These are phyloP conservation scores for Arthrinium puccinioides DNA, from an alignment of 2,329 filamentous ascomycete species.

Conservation along the genomic window DNA sequence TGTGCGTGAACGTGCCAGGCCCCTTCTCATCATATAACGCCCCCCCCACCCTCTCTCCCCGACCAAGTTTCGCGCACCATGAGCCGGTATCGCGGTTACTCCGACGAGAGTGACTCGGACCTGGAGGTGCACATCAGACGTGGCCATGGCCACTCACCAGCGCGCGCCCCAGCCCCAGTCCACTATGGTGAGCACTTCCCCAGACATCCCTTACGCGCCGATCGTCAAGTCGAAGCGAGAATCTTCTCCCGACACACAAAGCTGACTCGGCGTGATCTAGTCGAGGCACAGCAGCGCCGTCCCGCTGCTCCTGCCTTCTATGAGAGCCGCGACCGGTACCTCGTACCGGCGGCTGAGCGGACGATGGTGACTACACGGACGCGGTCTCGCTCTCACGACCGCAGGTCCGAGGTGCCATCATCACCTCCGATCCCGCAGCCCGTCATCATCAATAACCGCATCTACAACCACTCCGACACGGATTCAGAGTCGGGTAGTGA, in stretches of 20 bases:
- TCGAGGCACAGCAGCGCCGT: constrained; percentile 24
- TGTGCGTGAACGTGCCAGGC: no score
- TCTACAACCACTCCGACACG: constrained; percentile 35
- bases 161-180: constrained; percentile 6
- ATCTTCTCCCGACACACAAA: no score
- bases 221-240: no score
- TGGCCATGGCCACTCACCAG: constrained; percentile 31
- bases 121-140: constrained; percentile 42
- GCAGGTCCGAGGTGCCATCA: constrained; percentile 29
- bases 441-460: constrained; percentile 51
- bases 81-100: constrained; percentile 22
- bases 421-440: constrained; percentile 29
- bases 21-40: background rate
- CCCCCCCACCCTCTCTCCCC: background rate
- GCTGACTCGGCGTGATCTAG: constrained; percentile 2
- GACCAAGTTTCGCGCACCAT: constrained; percentile 9
- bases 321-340: constrained; percentile 33
- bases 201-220: no score
- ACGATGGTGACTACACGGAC: constrained; percentile 36
- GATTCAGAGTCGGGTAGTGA: constrained; percentile 33
- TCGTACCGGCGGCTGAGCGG: constrained; percentile 37
- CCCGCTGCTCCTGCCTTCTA: no score
- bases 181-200: no score
- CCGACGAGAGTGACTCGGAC: constrained; percentile 48
- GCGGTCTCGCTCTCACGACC: constrained; percentile 37